phyloP scores from a whole-genome alignment of 768 basidiomycete genomes.

The Amanita pallidorosea region DNA sequence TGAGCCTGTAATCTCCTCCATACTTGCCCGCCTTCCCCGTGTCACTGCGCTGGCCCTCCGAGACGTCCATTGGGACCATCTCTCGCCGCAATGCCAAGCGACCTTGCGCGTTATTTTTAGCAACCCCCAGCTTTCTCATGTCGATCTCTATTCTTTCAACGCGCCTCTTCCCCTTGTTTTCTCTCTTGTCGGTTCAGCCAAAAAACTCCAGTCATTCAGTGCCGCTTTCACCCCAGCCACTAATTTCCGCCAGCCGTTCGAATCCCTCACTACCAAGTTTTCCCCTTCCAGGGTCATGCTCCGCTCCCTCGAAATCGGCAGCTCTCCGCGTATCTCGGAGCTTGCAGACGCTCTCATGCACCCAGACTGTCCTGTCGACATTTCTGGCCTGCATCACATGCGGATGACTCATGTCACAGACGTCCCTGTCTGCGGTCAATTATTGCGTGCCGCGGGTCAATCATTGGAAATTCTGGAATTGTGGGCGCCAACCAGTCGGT shows the following conservation, averaged over 20 bases:
- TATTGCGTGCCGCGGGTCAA: conserved; percentile 2
- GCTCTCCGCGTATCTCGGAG: neutral
- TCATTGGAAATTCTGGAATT: conserved; percentile 9
- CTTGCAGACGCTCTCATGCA: conserved; percentile 4
- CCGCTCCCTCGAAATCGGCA: conserved; percentile 3
- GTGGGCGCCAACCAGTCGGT: conserved; percentile 7
- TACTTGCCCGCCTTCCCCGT: conserved; percentile 6
- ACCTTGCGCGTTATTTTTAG: conserved; percentile 7
- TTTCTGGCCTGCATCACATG: conserved; percentile 8
- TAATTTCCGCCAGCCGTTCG: neutral
- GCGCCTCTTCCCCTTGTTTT: neutral
- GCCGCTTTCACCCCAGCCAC: neutral
- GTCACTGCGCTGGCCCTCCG: conserved; percentile 4
- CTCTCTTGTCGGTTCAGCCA: neutral
- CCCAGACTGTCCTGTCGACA: conserved; percentile 1
- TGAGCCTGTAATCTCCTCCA: conserved; percentile 3
- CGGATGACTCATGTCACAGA: conserved; percentile 11
- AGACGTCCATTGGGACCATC: conserved; percentile 9
- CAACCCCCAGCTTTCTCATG: conserved; percentile 6
- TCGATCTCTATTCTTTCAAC: conserved; percentile 7
- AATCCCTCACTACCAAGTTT: neutral
- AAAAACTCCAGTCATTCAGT: neutral
- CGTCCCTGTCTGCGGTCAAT: conserved; percentile 4
- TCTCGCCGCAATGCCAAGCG: conserved; percentile 2
- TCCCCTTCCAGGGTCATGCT: neutral